Percentiles rank a stretch among this genome's conserved stretches.
Evolutionary conservation across 441 rosid species (phyloP).

Genomic region (Melastoma candidum): DNA sequence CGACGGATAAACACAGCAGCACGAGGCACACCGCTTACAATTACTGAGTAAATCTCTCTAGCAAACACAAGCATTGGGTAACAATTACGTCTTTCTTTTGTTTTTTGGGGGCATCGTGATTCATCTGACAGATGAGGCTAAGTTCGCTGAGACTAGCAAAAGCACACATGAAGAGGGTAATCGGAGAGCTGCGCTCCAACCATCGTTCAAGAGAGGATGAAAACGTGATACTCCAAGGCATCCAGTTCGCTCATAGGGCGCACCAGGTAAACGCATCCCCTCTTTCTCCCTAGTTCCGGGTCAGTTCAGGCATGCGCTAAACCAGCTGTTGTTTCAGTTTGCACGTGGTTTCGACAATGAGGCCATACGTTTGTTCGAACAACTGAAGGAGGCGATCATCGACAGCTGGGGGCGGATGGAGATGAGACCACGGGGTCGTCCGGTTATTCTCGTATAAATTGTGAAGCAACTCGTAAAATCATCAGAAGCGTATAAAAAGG

Average conservation of each 20-base stretch:
- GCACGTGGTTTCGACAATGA: slow-evolving; percentile 62
- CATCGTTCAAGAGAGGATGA: slow-evolving; percentile 24
- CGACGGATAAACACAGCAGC: too few species aligned
- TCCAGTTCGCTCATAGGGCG: slow-evolving; percentile 47
- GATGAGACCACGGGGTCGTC: not conserved
- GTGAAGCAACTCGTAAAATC: not conserved
- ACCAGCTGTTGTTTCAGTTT: slow-evolving; percentile 35
- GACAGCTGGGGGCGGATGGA: slow-evolving; percentile 17
- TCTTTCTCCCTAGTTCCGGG: not conserved
- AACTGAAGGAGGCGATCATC: slow-evolving; percentile 34
- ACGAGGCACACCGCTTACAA: too few species aligned
- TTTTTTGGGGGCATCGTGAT: too few species aligned
- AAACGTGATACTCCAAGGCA: slow-evolving; percentile 40
- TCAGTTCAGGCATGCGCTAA: not conserved
- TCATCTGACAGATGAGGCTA: slow-evolving; percentile 36
- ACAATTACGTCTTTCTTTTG: too few species aligned
- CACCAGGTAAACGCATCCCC: slow-evolving; percentile 40
- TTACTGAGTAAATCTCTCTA: too few species aligned
- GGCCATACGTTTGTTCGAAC: slow-evolving; percentile 36
- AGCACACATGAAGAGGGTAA: slow-evolving; percentile 45
- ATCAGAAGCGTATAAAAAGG: not conserved
- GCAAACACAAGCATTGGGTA: too few species aligned
- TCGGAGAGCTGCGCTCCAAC: slow-evolving; percentile 28
- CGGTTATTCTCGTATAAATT: not conserved
- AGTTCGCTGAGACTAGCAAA: slow-evolving; percentile 44